These are phyloP conservation scores for Metschnikowia amazonensis DNA, from an alignment of 805 yeast species.

Conservation along the genomic window DNA sequence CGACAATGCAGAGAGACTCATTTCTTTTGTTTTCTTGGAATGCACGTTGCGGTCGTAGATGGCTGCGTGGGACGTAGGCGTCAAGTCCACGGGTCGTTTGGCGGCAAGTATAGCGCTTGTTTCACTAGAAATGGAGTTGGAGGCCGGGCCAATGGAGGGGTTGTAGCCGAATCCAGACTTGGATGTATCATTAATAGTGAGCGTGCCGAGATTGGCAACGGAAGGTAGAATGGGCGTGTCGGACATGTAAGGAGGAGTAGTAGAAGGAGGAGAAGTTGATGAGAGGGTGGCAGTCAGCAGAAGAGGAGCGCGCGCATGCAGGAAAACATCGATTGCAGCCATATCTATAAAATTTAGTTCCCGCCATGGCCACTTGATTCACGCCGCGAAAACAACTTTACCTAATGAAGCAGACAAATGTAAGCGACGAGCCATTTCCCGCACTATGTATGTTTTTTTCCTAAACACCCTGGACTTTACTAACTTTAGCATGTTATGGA, in stretches of 20 bases:
- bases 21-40: constrained; percentile 62
- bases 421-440: constrained; percentile 1
- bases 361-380: neutral
- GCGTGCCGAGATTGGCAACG: constrained; percentile 17
- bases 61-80: constrained; percentile 36
- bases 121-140: constrained; percentile 37
- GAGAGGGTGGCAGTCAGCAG: constrained; percentile 1
- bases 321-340: constrained; percentile 2
- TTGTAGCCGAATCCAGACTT: constrained; percentile 40
- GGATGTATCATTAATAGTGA: constrained; percentile 17
- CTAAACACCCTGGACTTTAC: neutral
- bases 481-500: constrained; percentile 6
- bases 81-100: constrained; percentile 29
- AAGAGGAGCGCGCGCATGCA: constrained; percentile 1
- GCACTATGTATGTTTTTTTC: constrained; percentile 2
- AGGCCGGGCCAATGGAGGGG: constrained; percentile 40
- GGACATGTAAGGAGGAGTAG: constrained; percentile 9
- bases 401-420: neutral
- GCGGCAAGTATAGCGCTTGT: constrained; percentile 34
- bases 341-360: neutral
- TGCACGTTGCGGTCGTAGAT: constrained; percentile 66
- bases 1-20: constrained; percentile 62
- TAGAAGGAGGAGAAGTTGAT: neutral
- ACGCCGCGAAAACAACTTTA: neutral
- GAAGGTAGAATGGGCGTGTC: constrained; percentile 19